Base-by-base conservation (phyloP, 1,139 yeast genomes). In the Arxiozyma telluris region DNA sequence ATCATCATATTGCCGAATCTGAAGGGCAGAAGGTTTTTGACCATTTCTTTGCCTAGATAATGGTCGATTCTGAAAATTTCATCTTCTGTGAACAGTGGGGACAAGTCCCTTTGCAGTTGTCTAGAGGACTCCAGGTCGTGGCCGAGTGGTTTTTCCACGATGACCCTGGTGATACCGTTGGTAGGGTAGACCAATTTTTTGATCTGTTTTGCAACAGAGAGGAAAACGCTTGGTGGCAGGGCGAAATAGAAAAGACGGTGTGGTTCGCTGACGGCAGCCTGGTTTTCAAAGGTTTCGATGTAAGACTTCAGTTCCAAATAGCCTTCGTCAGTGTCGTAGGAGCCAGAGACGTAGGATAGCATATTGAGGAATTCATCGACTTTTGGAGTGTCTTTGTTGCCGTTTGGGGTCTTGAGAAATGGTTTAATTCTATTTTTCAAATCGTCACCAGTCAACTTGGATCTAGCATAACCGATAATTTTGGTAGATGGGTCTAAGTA, bases 111-210 rank as follows among this genome's bases (percentile, higher is more conserved):
- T 74, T 90, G 97, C 68, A 93, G 76, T 64, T 81, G 83, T 63
- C 90, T 79, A 12, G 96, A 82, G 53, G 89, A 77, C 58, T 78
- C 80, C 64, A 91, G 80, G 71, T 93, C 98, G 68, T 83, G 94
- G 59, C 99, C 99, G 71, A 93, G 94, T 42, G 99, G 99, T 76
- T 93, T 93, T 74, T 93, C 99, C 55, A 93, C 88, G 66, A 93
- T 88, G 62, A 94, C 76, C 69, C 97, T 82, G 44, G 90, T 83
- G 55, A 77, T 71, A 53, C 96, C 96, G 53, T 78, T 74, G 46
- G 69, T 64, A 50, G 89, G 86, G 71, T 90, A 87, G 59, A 81
- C 82, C 65, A 79, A 70, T 61, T 81, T 74, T 74, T 86, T 89
- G 69, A 93, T 76, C 58, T 87, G 81, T 54, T 76, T 73, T 55